Evolutionary conservation across 441 rosid genomes (phyloP).

Genomic region (Iberis amara): DNA sequence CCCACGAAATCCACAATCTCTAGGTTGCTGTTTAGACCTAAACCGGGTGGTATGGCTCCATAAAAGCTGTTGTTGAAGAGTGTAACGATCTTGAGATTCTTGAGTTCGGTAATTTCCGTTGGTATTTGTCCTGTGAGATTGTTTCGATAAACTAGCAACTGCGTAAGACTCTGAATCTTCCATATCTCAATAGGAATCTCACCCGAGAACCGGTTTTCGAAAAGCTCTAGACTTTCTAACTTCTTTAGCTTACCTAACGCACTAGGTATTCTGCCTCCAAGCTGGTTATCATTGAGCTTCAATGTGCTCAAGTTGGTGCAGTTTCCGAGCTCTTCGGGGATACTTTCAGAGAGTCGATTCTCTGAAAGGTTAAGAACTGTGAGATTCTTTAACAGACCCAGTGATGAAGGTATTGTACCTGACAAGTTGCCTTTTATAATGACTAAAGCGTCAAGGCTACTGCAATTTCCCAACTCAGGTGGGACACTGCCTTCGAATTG

Average conservation of each 20-base stretch:
- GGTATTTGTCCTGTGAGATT: slow-evolving; percentile 58
- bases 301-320: slow-evolving; percentile 50
- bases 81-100: slow-evolving; percentile 43
- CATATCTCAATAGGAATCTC: slow-evolving; percentile 60
- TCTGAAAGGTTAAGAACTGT: slow-evolving; percentile 47
- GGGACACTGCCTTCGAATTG: slow-evolving; percentile 47
- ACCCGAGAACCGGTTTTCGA: slow-evolving; percentile 47
- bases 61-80: slow-evolving; percentile 48
- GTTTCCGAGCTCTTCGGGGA: slow-evolving; percentile 56
- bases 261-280: slow-evolving; percentile 52
- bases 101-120: slow-evolving; percentile 48
- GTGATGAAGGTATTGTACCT: slow-evolving; percentile 55
- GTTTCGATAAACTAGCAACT: slow-evolving; percentile 47
- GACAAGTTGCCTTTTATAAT: slow-evolving; percentile 39
- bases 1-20: slow-evolving; percentile 48
- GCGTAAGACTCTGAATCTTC: slow-evolving; percentile 47
- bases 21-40: slow-evolving; percentile 63
- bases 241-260: slow-evolving; percentile 46
- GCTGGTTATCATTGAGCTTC: slow-evolving; percentile 40
- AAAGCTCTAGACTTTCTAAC: slow-evolving; percentile 47
- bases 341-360: slow-evolving; percentile 49
- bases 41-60: slow-evolving; percentile 49
- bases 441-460: slow-evolving; percentile 39
- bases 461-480: slow-evolving; percentile 47
- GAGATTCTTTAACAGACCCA: slow-evolving; percentile 46